These are phyloP conservation scores for Incumbomyces delicatus DNA, from an alignment of 2,329 filamentous ascomycete genomes.

Conservation along the genomic window DNA sequence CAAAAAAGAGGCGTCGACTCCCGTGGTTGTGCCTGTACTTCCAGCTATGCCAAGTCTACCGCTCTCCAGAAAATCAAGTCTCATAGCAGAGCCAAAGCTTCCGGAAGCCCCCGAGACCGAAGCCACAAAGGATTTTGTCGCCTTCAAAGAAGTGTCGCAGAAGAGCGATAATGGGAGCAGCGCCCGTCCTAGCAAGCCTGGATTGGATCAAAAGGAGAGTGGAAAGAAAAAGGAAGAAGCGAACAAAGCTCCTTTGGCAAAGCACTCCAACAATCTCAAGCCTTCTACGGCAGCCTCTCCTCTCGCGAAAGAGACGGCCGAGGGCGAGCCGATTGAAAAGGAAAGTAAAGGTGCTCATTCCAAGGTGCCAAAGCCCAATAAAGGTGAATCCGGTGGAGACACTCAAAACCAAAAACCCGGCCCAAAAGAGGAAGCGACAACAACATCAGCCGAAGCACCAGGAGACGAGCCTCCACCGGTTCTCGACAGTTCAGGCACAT, in stretches of 20 bases:
- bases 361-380: neutral
- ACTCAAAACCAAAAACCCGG: neutral
- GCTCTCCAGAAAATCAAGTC: slow-evolving; percentile 6
- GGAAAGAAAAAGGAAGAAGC: neutral
- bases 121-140: slow-evolving; percentile 19
- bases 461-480: neutral
- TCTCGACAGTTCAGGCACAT: slow-evolving; percentile 8
- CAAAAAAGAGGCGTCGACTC: slow-evolving; percentile 24
- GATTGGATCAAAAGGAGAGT: neutral
- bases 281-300: neutral
- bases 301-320: neutral
- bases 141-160: neutral
- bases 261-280: slow-evolving; percentile 11
- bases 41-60: slow-evolving; percentile 6
- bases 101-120: slow-evolving; percentile 15
- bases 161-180: no score
- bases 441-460: neutral
- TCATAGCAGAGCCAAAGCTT: slow-evolving; percentile 20
- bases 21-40: slow-evolving; percentile 23
- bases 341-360: neutral
- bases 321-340: neutral
- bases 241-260: neutral
- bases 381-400: neutral
- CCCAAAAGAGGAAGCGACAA: neutral
- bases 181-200: neutral